Base-by-base conservation (phyloP, 352 stramenopile genomes). In the Globisporangium nunn region DNA sequence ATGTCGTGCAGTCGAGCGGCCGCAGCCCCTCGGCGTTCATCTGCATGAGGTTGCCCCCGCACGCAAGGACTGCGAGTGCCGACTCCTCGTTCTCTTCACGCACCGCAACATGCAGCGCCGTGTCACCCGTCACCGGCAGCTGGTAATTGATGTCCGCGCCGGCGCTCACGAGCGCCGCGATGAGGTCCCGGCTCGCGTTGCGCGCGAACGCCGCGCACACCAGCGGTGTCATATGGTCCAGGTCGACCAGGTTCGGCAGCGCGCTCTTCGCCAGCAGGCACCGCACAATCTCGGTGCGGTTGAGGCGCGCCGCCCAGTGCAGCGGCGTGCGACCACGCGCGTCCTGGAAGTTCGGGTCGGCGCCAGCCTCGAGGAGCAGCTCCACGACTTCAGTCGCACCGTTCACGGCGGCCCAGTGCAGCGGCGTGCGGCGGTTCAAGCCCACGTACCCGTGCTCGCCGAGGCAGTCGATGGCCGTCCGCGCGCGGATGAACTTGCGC, bases 391-490 rank as follows among this genome's bases (percentile, higher is more conserved):
- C 72, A 0, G 73, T 30, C 0, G 81, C 67, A 2, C 82, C 82
- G 50, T 70, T 88, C n/a, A 93, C 67, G 0, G 79, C 75, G 0
- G 81, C 84, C 84, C 84, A 93, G 58, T 92, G 81, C 51, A 93
- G 58, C 10, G 84, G 84, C 0, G 84, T 92, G 31, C 84, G 80
- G 31, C 80, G 72, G 49, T 93, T 91, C 37, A 93, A 65, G 2
- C 84, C 84, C 39, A 81, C 57, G 51, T 92, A 93, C n/a, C 79
- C 83, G 53, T 91, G 73, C 66, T 93, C 83, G 15, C 83, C 83
- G 2, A 93, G 61, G 31, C 77, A 89, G 67, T 93, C 67, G 12
- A 87, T 60, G 52, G 82, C 69, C 0, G 72, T 75, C 44, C 72
- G 68, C 15, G 74, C 75, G 6, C 77, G 77, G 15, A 93, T 70